Conservation (phyloP, 2,329 filamentous ascomycete species). For the Verticillium albo-atrum region DNA sequence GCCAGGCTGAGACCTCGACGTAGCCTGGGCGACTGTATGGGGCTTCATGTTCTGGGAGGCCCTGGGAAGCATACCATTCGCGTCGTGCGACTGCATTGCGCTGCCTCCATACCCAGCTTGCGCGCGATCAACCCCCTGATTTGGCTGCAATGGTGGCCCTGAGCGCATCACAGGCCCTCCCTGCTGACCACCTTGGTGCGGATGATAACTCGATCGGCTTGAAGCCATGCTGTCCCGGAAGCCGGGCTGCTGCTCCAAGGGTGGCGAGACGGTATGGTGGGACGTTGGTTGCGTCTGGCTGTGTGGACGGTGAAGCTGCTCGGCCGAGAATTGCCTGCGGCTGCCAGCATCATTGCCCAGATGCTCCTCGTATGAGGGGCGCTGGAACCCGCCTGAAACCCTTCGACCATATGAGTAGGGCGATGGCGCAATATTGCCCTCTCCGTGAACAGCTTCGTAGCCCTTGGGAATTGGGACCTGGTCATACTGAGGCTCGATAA, state of each 20-base stretch:
- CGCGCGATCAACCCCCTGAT: not conserved
- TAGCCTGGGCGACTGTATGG: not conserved
- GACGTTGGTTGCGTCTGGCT: slow-evolving; percentile 1
- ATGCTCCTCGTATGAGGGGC: slow-evolving; percentile 2
- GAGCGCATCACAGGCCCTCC: not conserved
- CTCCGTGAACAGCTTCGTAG: slow-evolving; percentile 31
- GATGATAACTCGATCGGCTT: not conserved
- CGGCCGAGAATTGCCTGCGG: slow-evolving; percentile 4
- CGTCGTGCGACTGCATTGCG: not conserved
- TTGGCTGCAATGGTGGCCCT: not conserved
- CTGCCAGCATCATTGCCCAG: slow-evolving; percentile 6
- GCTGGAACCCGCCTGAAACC: slow-evolving; percentile 1
- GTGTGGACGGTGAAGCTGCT: not conserved
- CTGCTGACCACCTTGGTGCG: not conserved
- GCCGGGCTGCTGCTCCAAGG: not conserved
- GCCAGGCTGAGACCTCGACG: not conserved
- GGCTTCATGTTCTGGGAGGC: not conserved
- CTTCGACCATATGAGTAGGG: slow-evolving; percentile 20
- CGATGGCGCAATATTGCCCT: slow-evolving; percentile 23
- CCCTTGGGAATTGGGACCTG: slow-evolving; percentile 31
- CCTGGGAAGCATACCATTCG: not conserved
- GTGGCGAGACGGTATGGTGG: not conserved
- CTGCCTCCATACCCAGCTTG: not conserved
- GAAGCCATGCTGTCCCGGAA: not conserved
- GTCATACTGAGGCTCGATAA: slow-evolving; percentile 27